Conservation (phyloP, 2,329 filamentous ascomycete genomes). For the Paraconiothyrium sp. region DNA sequence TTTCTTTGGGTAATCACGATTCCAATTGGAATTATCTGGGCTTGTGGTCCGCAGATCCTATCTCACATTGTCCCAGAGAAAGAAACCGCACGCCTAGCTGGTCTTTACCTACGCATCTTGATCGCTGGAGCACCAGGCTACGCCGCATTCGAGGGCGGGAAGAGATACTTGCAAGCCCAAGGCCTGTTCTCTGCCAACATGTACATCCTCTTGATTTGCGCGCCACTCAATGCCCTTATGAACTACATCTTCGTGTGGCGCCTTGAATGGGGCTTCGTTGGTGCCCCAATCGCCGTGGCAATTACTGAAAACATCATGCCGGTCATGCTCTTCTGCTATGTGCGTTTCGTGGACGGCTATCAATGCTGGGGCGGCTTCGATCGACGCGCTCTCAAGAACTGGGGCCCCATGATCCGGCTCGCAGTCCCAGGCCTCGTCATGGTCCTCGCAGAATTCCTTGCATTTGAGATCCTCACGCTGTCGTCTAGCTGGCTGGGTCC, state of each 20-base stretch:
- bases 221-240: slow-evolving; percentile 80
- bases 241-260: slow-evolving; percentile 85
- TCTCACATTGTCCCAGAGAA: slow-evolving; percentile 73
- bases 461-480: slow-evolving; percentile 92
- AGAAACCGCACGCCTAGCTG: slow-evolving; percentile 75
- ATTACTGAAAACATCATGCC: slow-evolving; percentile 81
- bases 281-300: slow-evolving; percentile 79
- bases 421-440: slow-evolving; percentile 90
- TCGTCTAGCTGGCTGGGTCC: slow-evolving; percentile 81
- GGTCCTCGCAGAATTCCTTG: slow-evolving; percentile 92
- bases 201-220: slow-evolving; percentile 83
- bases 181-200: slow-evolving; percentile 84
- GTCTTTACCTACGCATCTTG: slow-evolving; percentile 76
- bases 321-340: slow-evolving; percentile 76
- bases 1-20: slow-evolving; percentile 78
- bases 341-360: slow-evolving; percentile 73
- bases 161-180: slow-evolving; percentile 89
- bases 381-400: slow-evolving; percentile 74
- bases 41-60: slow-evolving; percentile 72
- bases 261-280: slow-evolving; percentile 68
- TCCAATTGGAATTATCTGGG: slow-evolving; percentile 78
- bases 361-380: slow-evolving; percentile 86
- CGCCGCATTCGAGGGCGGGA: slow-evolving; percentile 78
- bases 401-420: slow-evolving; percentile 85
- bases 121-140: slow-evolving; percentile 78